phyloP scores from a whole-genome alignment of 345 rosid species.

The Corchorus olitorius region DNA sequence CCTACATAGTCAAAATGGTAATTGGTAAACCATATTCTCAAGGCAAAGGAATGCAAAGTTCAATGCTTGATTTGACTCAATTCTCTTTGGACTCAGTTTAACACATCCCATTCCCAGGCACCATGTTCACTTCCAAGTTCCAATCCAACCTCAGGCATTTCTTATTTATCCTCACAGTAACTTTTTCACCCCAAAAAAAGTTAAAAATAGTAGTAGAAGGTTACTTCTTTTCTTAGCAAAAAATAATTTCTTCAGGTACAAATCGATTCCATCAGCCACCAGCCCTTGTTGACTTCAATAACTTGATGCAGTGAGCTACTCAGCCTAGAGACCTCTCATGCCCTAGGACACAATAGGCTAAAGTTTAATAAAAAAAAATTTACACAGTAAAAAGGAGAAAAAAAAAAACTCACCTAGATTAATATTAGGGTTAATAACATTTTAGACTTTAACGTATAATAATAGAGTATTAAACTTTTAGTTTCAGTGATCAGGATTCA shows the following conservation, averaged over 20 bases:
- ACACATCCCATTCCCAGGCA: neutral
- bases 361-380: neutral
- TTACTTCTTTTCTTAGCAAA: too few species aligned
- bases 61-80: conserved; percentile 11
- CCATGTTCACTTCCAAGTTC: neutral
- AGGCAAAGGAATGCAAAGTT: neutral
- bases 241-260: neutral
- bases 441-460: too few species aligned
- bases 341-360: neutral
- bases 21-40: conserved; percentile 12
- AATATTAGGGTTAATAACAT: neutral
- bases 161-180: neutral
- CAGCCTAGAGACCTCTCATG: neutral
- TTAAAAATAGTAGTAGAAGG: neutral
- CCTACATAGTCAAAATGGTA: neutral
- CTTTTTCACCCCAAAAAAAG: neutral
- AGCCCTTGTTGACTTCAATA: neutral
- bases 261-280: neutral
- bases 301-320: neutral
- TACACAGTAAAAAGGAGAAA: neutral
- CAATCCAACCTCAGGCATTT: neutral
- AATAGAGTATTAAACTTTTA: too few species aligned
- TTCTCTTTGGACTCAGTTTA: neutral
- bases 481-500: too few species aligned
- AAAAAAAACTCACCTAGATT: neutral